phyloP scores from a whole-genome alignment of 1,139 yeast species.

The Hyphopichia fennica region DNA sequence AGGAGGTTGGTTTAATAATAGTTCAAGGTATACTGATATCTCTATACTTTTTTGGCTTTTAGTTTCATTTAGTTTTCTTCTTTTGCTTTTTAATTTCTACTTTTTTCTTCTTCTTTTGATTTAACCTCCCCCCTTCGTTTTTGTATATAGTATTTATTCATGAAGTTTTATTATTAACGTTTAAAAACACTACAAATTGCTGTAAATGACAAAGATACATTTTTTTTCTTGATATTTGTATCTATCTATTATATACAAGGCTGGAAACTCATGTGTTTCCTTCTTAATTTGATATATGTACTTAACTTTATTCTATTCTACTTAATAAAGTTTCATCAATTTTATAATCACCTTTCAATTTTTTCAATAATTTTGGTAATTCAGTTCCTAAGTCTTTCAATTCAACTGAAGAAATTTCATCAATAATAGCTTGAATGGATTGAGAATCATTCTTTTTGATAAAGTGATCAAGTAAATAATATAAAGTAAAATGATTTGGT shows the following conservation, averaged over 20 bases:
- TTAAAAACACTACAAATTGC: too few species aligned
- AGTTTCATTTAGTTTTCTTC: too few species aligned
- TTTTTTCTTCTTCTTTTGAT: neutral
- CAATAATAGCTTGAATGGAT: conserved; percentile 36
- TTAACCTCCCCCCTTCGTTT: neutral
- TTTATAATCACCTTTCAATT: conserved; percentile 5
- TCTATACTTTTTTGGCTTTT: too few species aligned
- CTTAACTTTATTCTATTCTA: neutral
- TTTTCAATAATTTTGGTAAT: conserved; percentile 31
- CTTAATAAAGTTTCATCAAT: neutral
- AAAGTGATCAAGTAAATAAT: conserved; percentile 52
- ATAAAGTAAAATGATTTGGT: conserved; percentile 61
- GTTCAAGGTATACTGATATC: too few species aligned
- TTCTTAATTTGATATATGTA: neutral
- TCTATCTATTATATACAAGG: neutral
- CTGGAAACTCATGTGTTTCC: too few species aligned
- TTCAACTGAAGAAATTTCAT: conserved; percentile 28
- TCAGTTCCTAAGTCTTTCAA: conserved; percentile 37
- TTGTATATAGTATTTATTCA: conserved; percentile 2
- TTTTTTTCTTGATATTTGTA: too few species aligned
- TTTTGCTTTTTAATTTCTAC: neutral
- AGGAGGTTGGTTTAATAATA: too few species aligned
- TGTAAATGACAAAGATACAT: too few species aligned
- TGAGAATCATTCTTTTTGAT: conserved; percentile 28
- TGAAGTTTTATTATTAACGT: neutral